phyloP scores from a whole-genome alignment of 75 land plant genomes.

The Cunninghamia lanceolata region DNA sequence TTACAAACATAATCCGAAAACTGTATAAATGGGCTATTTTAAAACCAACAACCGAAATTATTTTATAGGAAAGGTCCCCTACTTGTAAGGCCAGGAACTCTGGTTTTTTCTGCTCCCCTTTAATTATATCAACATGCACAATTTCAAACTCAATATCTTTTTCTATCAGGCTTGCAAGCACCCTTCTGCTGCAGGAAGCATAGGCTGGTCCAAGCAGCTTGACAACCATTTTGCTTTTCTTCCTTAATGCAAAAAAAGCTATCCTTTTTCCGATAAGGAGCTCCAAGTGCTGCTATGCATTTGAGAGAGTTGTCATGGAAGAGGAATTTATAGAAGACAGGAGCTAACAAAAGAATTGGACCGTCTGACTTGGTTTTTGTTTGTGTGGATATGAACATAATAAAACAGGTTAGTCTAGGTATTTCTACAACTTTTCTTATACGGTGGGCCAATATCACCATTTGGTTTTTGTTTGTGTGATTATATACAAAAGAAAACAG shows the following conservation, averaged over 20 bases:
- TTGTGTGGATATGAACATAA: too few species aligned
- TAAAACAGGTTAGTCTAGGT: conserved; percentile 24
- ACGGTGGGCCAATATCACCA: conserved; percentile 27
- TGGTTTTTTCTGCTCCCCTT: conserved; percentile 45
- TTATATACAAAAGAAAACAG: too few species aligned
- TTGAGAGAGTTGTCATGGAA: too few species aligned
- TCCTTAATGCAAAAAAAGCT: too few species aligned
- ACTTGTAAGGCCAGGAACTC: conserved; percentile 49
- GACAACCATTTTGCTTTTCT: conserved; percentile 25
- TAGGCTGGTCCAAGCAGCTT: conserved; percentile 47
- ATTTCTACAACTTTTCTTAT: conserved; percentile 6
- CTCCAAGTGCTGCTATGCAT: too few species aligned
- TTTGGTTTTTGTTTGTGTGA: too few species aligned
- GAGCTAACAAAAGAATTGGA: too few species aligned
- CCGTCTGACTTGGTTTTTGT: too few species aligned
- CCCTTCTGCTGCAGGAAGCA: conserved; percentile 57
- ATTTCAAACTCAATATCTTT: conserved; percentile 46
- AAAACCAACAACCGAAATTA: too few species aligned
- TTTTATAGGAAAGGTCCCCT: neutral
- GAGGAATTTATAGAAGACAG: too few species aligned
- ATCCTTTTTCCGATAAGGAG: too few species aligned
- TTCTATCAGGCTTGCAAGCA: conserved; percentile 51
- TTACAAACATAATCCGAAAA: neutral
- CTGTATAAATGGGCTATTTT: too few species aligned
- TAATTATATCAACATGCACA: conserved; percentile 30